Evolutionary conservation across 352 stramenopile species (phyloP).

Genomic region (Pythium phragmitis): DNA sequence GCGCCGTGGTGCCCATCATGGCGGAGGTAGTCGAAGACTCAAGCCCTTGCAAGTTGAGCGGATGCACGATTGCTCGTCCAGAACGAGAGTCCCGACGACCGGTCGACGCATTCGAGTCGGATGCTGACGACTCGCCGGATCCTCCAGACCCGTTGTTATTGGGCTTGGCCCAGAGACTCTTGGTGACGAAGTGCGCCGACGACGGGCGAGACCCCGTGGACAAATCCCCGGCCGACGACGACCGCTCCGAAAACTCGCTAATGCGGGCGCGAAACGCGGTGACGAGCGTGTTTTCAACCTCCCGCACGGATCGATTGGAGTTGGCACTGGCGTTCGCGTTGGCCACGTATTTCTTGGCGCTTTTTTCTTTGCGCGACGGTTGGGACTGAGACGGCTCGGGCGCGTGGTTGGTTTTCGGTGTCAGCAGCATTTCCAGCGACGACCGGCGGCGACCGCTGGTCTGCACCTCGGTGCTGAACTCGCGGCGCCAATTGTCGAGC

Average conservation of each 20-base stretch:
- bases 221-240: constrained; percentile 15
- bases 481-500: constrained; percentile 22
- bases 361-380: neutral
- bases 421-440: constrained; percentile 16
- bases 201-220: constrained; percentile 4
- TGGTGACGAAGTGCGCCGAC: constrained; percentile 13
- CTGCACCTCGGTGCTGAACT: constrained; percentile 27
- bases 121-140: constrained; percentile 6
- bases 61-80: constrained; percentile 7
- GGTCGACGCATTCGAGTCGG: constrained; percentile 1
- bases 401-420: constrained; percentile 6
- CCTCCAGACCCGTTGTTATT: neutral
- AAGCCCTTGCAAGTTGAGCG: constrained; percentile 27
- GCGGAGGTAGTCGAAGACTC: neutral
- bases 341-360: constrained; percentile 11
- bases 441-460: constrained; percentile 1
- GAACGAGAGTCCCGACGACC: constrained; percentile 7
- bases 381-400: neutral
- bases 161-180: constrained; percentile 15
- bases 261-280: constrained; percentile 24
- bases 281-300: constrained; percentile 28
- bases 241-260: constrained; percentile 27
- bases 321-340: neutral
- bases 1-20: neutral
- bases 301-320: constrained; percentile 6